Evolutionary conservation across 2,329 filamentous ascomycete genomes (phyloP).

Genomic region (Fusarium bulbicola): DNA sequence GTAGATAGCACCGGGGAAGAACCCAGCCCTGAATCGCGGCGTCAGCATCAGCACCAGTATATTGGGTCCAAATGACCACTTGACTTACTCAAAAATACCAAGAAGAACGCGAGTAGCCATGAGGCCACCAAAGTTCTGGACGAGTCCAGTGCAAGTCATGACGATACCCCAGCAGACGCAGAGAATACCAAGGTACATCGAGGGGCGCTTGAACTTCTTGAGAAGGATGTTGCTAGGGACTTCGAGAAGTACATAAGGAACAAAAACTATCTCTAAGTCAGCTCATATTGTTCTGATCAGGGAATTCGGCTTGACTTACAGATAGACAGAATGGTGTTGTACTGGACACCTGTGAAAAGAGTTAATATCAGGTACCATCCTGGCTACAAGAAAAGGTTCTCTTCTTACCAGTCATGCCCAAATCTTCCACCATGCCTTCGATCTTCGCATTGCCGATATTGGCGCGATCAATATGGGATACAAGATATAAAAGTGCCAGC

Average conservation of each 20-base stretch:
- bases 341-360: constrained; percentile 58
- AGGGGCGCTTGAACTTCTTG: constrained; percentile 39
- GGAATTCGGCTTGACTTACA: constrained; percentile 58
- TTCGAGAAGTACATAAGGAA: constrained; percentile 38
- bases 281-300: too few species aligned
- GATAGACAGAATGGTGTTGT: constrained; percentile 64
- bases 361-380: too few species aligned
- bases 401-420: constrained; percentile 54
- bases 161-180: constrained; percentile 66
- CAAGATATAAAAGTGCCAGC: constrained; percentile 66
- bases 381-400: too few species aligned
- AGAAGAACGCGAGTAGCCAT: constrained; percentile 72
- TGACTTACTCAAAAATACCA: constrained; percentile 66
- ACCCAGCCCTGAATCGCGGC: constrained; percentile 57
- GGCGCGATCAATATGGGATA: constrained; percentile 65
- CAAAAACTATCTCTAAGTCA: constrained; percentile 22
- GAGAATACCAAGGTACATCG: constrained; percentile 35
- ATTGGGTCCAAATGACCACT: background rate
- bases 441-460: constrained; percentile 65
- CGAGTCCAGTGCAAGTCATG: constrained; percentile 72
- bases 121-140: constrained; percentile 65
- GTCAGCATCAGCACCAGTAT: background rate
- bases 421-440: constrained; percentile 47
- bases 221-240: constrained; percentile 42
- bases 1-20: constrained; percentile 78